Conservation (phyloP, 768 basidiomycete genomes). For the Daedalea quercina region DNA sequence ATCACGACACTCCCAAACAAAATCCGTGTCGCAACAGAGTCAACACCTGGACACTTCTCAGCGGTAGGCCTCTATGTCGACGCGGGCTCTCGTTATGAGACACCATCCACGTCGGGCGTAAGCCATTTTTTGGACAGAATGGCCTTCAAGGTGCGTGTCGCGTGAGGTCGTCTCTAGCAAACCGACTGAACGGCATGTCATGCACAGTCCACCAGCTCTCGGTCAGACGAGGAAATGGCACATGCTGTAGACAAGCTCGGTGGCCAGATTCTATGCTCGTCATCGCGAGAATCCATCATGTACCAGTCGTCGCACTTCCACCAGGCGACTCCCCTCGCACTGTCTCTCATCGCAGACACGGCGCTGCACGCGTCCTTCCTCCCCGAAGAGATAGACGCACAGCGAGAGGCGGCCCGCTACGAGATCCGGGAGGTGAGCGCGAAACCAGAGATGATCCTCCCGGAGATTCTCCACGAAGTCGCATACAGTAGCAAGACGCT, state of each 20-base stretch:
- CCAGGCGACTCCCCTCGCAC: slow-evolving; percentile 68
- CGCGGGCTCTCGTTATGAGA: slow-evolving; percentile 89
- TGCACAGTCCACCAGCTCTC: slow-evolving; percentile 62
- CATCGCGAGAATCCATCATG: slow-evolving; percentile 91
- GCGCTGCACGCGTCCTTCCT: slow-evolving; percentile 72
- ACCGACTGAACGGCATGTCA: slow-evolving; percentile 3
- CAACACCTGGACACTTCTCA: slow-evolving; percentile 89
- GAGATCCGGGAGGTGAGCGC: slow-evolving; percentile 82
- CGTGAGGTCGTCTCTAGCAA: neutral
- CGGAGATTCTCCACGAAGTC: slow-evolving; percentile 82
- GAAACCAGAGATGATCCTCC: slow-evolving; percentile 91
- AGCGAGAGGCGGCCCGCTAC: slow-evolving; percentile 83
- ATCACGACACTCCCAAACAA: slow-evolving; percentile 89
- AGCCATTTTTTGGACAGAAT: slow-evolving; percentile 92
- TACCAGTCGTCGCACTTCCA: slow-evolving; percentile 97
- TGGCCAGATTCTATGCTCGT: slow-evolving; percentile 87
- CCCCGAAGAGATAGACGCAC: slow-evolving; percentile 72
- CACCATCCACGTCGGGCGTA: slow-evolving; percentile 61
- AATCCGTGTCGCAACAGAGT: slow-evolving; percentile 86
- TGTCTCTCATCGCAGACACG: slow-evolving; percentile 90
- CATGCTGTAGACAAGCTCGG: slow-evolving; percentile 77
- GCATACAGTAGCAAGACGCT: slow-evolving; percentile 75
- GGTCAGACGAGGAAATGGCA: slow-evolving; percentile 74
- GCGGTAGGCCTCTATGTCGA: slow-evolving; percentile 91
- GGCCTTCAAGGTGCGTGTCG: slow-evolving; percentile 86